Evolutionary conservation across 2,329 filamentous ascomycete species (phyloP), one percentile per base, ranked within the genome.

Genomic region (Hymenoscyphus fraxineus): DNA sequence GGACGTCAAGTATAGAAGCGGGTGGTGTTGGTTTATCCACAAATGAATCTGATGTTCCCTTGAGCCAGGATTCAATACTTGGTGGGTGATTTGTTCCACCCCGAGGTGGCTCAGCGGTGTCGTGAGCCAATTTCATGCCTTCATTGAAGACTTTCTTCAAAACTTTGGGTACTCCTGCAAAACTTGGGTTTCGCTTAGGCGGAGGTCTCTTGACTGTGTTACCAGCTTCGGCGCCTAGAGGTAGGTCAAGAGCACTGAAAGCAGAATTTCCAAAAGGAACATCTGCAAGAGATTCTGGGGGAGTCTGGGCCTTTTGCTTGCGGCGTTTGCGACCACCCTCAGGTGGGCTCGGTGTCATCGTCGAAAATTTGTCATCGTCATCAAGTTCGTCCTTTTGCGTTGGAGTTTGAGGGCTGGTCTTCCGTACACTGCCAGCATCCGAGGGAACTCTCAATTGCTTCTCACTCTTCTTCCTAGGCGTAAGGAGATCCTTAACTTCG

Each of bases 61-160:
- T 85, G 32, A 89, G 77, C 86, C 86, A 89, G 27, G 82, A 87
- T 72, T 89, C 86, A 62, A 89, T 89, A 70, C 82, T 88, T 0
- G 82, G 83, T 5, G 86, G 86, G 55, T 85, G 82, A 65, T 88
- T 88, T 2, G 77, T 76, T 1, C 79, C 76, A 7, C 81, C 80
- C 58, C 81, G 81, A 0, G 82, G 82, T 3, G 84, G 80, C 60
- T 88, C 86, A 55, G 81, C 82, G 63, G 81, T 82, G 63, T 88
- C 85, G 15, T 86, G 82, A 44, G 88, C 82, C 13, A 88, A 87
- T 75, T 88, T 88, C 75, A 84, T 88, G 59, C 85, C 85, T 65
- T 86, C 86, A 56, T 80, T 84, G 65, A 88, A 81, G 6, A 88
- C 86, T 73, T 86, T 88, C 70, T 87, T 88, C 66, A 89, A 77